Conservation (phyloP, 2,329 filamentous ascomycete genomes). For the Cladosporium sp. region DNA sequence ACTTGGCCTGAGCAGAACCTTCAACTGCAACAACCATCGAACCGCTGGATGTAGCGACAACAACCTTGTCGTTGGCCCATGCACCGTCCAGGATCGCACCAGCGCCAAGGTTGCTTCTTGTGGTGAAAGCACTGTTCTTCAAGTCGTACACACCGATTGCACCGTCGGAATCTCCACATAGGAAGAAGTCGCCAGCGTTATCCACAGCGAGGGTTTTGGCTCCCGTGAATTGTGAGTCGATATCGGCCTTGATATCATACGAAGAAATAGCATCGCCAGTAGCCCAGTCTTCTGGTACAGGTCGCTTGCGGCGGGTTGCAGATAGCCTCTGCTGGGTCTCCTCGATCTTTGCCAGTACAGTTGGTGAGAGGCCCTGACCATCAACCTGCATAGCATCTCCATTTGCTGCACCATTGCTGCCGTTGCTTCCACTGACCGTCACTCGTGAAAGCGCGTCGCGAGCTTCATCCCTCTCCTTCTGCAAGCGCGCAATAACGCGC, state of each 20-base stretch:
- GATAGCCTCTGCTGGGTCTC: slow-evolving; percentile 80
- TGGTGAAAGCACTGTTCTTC: slow-evolving; percentile 70
- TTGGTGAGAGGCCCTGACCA: slow-evolving; percentile 70
- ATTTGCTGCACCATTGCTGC: slow-evolving; percentile 45
- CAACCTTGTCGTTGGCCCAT: slow-evolving; percentile 67
- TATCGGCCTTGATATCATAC: slow-evolving; percentile 56
- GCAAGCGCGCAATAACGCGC: slow-evolving; percentile 85
- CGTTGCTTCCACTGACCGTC: slow-evolving; percentile 62
- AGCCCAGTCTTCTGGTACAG: slow-evolving; percentile 81
- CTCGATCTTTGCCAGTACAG: slow-evolving; percentile 71
- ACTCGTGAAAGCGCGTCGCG: slow-evolving; percentile 84
- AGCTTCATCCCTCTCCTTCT: slow-evolving; percentile 90
- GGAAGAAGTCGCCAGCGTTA: slow-evolving; percentile 63
- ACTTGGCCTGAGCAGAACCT: slow-evolving; percentile 66
- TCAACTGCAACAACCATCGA: slow-evolving; percentile 76
- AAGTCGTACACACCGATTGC: slow-evolving; percentile 77
- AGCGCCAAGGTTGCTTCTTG: slow-evolving; percentile 62
- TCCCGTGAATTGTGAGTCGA: slow-evolving; percentile 61
- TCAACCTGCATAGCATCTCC: slow-evolving; percentile 95
- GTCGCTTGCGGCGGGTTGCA: slow-evolving; percentile 84
- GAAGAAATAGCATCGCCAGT: slow-evolving; percentile 68
- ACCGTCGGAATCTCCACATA: slow-evolving; percentile 74
- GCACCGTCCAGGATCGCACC: slow-evolving; percentile 66
- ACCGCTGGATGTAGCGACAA: slow-evolving; percentile 74
- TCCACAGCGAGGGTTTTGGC: slow-evolving; percentile 60